phyloP scores from a whole-genome alignment of 192 early-diverging fungal species.

The Coemansia sp. region DNA sequence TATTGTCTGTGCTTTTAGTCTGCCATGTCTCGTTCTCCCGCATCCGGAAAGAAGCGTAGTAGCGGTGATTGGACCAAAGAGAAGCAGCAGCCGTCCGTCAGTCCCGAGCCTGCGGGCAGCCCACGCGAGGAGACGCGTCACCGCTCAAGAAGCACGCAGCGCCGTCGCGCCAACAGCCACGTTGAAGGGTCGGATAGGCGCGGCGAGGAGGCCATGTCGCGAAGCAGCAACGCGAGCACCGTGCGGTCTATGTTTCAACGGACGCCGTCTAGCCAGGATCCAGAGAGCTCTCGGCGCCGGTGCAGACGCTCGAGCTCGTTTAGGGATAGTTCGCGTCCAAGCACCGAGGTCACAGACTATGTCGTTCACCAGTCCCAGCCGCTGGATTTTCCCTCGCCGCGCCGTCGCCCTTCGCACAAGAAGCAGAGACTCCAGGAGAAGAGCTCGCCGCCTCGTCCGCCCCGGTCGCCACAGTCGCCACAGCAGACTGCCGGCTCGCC shows the following conservation, averaged over 20 bases:
- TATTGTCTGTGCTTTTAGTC: not conserved
- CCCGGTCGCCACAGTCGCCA: not conserved
- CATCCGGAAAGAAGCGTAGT: not conserved
- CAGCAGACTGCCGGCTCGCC: not conserved
- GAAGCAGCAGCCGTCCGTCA: not conserved
- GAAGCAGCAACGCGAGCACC: constrained; percentile 2
- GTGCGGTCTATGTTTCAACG: not conserved
- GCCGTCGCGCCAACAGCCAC: not conserved
- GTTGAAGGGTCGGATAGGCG: not conserved
- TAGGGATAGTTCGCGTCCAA: not conserved
- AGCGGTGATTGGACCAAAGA: constrained; percentile 1
- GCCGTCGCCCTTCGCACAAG: not conserved
- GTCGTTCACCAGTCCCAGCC: not conserved
- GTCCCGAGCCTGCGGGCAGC: not conserved
- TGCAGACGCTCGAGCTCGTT: constrained; percentile 1
- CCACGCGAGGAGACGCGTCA: not conserved
- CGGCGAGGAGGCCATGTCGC: not conserved
- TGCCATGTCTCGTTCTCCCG: not conserved
- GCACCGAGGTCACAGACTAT: not conserved
- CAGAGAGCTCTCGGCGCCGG: not conserved
- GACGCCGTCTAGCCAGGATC: not conserved
- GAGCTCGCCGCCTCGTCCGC: not conserved
- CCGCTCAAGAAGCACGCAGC: not conserved
- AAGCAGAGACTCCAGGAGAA: not conserved
- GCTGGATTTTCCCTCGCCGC: not conserved